A percentile compares a stretch with the other conserved stretches of the same genome.
These are phyloP conservation scores for Mucor lusitanicus DNA, from an alignment of 371 early-diverging fungal genomes.

Conservation along the genomic window DNA sequence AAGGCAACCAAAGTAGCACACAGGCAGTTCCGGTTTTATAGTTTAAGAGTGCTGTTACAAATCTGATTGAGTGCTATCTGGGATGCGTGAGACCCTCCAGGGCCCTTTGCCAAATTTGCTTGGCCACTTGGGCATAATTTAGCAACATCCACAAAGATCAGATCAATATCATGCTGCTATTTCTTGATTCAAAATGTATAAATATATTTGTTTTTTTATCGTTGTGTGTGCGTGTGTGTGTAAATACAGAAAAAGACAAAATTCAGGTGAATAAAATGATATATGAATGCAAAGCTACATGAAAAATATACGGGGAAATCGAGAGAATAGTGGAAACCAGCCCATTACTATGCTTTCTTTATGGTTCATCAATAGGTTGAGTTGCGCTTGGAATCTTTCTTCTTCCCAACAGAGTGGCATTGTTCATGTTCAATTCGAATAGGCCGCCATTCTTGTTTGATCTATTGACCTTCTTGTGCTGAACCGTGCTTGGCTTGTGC, in stretches of 20 bases:
- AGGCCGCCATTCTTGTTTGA: slow-evolving; percentile 6
- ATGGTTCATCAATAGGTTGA: slow-evolving; percentile 7
- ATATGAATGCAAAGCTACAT: not conserved
- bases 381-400: slow-evolving; percentile 38
- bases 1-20: not conserved
- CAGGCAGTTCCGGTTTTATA: not conserved
- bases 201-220: not conserved
- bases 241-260: not conserved
- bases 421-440: slow-evolving; percentile 60
- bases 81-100: no score
- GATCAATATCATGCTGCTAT: no score
- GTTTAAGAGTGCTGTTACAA: not conserved
- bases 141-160: no score
- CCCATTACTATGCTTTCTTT: not conserved
- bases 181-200: not conserved
- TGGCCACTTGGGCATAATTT: no score
- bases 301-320: not conserved
- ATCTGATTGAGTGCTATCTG: not conserved
- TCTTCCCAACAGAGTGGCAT: slow-evolving; percentile 59
- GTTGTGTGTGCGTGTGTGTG: not conserved
- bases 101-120: no score
- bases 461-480: slow-evolving; percentile 13
- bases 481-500: not conserved
- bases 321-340: not conserved
- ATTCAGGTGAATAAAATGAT: not conserved